Conservation (phyloP, 306 rosid species). For the Glycine tomentella region DNA sequence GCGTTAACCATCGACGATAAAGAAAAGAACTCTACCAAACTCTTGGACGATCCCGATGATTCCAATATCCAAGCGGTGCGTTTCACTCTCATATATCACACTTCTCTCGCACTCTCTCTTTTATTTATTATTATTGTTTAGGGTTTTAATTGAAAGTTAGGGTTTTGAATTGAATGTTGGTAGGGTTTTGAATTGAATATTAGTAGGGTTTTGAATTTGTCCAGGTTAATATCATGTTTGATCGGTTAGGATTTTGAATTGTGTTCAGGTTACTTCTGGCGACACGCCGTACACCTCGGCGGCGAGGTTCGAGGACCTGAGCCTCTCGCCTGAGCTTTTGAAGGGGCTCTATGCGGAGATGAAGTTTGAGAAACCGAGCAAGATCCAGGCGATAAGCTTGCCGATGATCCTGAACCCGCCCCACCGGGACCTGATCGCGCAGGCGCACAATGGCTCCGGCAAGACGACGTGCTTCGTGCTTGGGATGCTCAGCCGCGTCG, state of each 20-base stretch:
- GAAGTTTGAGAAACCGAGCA: slow-evolving; percentile 88
- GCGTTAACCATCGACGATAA: slow-evolving; percentile 59
- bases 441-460: slow-evolving; percentile 96
- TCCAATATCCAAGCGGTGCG: slow-evolving; percentile 79
- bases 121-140: not conserved
- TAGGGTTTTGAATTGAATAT: not conserved
- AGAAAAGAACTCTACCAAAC: slow-evolving; percentile 38
- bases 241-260: slow-evolving; percentile 4
- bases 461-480: slow-evolving; percentile 96
- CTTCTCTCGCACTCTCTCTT: not conserved
- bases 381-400: slow-evolving; percentile 84
- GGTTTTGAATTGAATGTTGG: not conserved
- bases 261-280: slow-evolving; percentile 64
- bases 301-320: slow-evolving; percentile 71
- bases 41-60: slow-evolving; percentile 86
- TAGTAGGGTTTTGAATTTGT: not conserved
- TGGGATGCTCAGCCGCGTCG: slow-evolving; percentile 91
- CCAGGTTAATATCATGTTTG: too few species aligned
- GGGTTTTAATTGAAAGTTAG: not conserved
- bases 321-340: slow-evolving; percentile 68
- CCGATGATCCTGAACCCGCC: slow-evolving; percentile 93
- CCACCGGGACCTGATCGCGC: slow-evolving; percentile 77
- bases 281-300: slow-evolving; percentile 92
- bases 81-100: slow-evolving; percentile 35
- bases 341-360: slow-evolving; percentile 89